Conservation (phyloP, 768 basidiomycete genomes). For the Pleurotus sapidus region DNA sequence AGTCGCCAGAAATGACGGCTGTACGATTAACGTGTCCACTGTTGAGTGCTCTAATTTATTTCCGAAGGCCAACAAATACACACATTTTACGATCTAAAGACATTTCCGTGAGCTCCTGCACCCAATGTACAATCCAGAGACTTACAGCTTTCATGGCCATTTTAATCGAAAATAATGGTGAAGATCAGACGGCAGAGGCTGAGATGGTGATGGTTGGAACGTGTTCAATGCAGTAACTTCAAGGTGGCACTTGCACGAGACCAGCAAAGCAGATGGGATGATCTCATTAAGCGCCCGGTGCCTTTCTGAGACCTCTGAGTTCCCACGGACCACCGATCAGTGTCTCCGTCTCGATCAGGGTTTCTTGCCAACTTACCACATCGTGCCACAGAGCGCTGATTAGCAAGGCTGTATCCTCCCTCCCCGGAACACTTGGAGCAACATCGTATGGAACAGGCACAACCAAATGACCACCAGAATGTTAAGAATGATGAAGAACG, state of each 20-base stretch:
- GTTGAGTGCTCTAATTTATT: background rate
- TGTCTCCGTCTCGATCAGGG: no score
- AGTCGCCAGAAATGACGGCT: slow-evolving; percentile 92
- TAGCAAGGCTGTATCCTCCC: background rate
- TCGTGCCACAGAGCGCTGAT: no score
- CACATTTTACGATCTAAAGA: slow-evolving; percentile 61
- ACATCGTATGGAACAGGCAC: slow-evolving; percentile 11
- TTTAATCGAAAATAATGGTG: background rate
- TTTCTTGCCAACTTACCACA: no score
- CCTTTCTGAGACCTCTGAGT: no score
- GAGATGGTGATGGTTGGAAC: no score
- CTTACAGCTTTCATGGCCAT: slow-evolving; percentile 82
- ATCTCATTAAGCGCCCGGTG: no score
- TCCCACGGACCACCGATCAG: no score
- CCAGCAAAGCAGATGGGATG: no score
- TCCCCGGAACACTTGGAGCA: background rate
- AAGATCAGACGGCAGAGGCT: no score
- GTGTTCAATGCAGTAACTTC: no score
- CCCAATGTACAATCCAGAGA: slow-evolving; percentile 4
- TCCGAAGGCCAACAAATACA: slow-evolving; percentile 17
- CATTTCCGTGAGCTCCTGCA: background rate
- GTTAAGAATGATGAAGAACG: slow-evolving; percentile 41
- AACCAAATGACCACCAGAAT: slow-evolving; percentile 2
- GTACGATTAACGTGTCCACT: slow-evolving; percentile 1
- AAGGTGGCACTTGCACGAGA: no score